phyloP scores from a whole-genome alignment of 768 basidiomycete genomes.

The Cantharellus cinnabarinus region DNA sequence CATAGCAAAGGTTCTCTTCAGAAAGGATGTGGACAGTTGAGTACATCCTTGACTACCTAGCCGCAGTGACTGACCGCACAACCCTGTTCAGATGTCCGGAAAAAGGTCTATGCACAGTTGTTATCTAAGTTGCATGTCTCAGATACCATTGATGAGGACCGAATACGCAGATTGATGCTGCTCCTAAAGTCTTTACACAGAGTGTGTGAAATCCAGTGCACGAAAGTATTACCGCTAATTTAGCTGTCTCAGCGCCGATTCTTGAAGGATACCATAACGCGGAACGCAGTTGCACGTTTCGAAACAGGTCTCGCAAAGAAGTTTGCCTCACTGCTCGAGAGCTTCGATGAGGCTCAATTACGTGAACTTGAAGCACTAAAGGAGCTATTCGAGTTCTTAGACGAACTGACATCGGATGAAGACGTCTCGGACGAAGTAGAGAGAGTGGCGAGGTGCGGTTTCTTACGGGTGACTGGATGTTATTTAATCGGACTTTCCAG shows the following conservation, averaged over 20 bases:
- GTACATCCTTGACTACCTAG: not conserved
- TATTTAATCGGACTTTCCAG: too few relatives aligned
- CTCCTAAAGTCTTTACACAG: constrained; percentile 36
- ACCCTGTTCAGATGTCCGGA: constrained; percentile 30
- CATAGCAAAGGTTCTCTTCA: constrained; percentile 31
- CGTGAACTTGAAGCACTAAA: constrained; percentile 41
- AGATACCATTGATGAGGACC: constrained; percentile 20
- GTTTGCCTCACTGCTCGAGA: constrained; percentile 47
- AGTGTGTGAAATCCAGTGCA: constrained; percentile 20
- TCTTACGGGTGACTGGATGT: too few relatives aligned
- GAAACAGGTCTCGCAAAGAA: constrained; percentile 44
- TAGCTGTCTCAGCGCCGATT: constrained; percentile 33
- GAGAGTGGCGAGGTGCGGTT: not conserved
- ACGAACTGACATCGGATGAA: constrained; percentile 39
- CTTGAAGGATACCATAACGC: constrained; percentile 33
- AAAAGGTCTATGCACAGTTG: constrained; percentile 43
- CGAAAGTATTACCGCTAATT: constrained; percentile 1
- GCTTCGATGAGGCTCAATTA: constrained; percentile 52
- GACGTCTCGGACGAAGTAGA: not conserved
- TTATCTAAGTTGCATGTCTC: constrained; percentile 49
- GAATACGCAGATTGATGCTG: constrained; percentile 27
- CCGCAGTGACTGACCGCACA: not conserved
- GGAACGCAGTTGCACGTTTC: constrained; percentile 56
- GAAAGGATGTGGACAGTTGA: constrained; percentile 33
- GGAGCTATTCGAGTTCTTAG: constrained; percentile 47